Evolutionary conservation across 345 rosid genomes (phyloP).

Genomic region (Populus nigra): DNA sequence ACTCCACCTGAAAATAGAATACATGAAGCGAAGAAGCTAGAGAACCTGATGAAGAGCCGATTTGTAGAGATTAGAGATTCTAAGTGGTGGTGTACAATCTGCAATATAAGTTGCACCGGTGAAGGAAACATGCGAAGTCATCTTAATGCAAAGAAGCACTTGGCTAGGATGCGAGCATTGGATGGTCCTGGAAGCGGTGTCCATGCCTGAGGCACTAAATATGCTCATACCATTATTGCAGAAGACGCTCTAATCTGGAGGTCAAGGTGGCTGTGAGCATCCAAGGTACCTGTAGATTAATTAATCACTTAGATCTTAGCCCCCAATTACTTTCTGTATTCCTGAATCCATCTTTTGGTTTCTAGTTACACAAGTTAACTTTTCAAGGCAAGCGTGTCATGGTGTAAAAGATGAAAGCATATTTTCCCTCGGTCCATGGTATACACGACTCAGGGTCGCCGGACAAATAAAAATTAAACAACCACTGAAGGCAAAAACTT

Average conservation of each 20-base stretch:
- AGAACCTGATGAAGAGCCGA: background rate
- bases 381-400: background rate
- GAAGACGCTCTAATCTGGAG: background rate
- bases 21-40: background rate
- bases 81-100: constrained; percentile 7
- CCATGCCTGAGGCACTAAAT: background rate
- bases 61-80: constrained; percentile 2
- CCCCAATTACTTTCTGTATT: background rate
- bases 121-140: background rate
- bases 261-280: background rate
- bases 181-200: background rate
- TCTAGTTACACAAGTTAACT: background rate
- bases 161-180: background rate
- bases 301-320: background rate
- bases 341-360: background rate
- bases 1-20: background rate
- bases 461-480: too few species aligned
- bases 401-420: background rate
- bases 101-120: constrained; percentile 8
- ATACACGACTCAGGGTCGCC: too few species aligned
- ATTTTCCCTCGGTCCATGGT: background rate
- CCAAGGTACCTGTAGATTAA: background rate
- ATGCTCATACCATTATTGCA: background rate
- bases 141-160: constrained; percentile 9
- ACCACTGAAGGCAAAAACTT: background rate